Conservation (phyloP, 2,329 filamentous ascomycete species). For the Cladosporium sp. region DNA sequence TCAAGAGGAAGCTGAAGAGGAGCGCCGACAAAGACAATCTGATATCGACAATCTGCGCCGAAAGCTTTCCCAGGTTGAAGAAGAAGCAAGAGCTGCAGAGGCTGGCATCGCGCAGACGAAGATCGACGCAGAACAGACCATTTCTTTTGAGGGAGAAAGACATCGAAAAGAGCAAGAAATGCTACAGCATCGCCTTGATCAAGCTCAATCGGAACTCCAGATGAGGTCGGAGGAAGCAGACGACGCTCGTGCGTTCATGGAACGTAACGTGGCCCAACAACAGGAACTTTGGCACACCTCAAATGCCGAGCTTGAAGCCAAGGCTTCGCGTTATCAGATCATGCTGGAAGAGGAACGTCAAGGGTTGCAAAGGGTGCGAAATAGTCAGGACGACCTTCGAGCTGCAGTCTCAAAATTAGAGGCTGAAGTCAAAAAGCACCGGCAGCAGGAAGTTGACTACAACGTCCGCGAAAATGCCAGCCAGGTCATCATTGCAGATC, state of each 20-base stretch:
- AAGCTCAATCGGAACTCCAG: conserved; percentile 1
- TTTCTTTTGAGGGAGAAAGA: conserved; percentile 1
- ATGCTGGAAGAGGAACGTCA: neutral
- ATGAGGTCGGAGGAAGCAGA: neutral
- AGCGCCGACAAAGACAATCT: neutral
- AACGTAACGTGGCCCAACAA: neutral
- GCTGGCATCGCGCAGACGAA: neutral
- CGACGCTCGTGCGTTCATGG: neutral
- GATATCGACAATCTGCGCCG: neutral
- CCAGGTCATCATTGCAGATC: neutral
- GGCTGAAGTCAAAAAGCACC: neutral
- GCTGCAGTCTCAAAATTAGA: neutral
- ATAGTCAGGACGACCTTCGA: neutral
- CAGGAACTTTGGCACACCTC: neutral
- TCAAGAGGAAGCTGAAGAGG: neutral
- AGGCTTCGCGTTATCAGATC: neutral
- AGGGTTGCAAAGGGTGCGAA: neutral
- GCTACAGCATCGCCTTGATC: neutral
- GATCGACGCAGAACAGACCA: neutral
- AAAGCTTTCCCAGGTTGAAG: neutral
- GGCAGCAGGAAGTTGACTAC: neutral
- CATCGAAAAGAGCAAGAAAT: neutral
- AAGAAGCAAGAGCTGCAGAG: neutral
- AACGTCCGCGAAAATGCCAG: neutral
- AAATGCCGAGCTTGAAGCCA: neutral